Conservation (phyloP, 2,329 filamentous ascomycete genomes). For the Tolypocladium endophyticum region DNA sequence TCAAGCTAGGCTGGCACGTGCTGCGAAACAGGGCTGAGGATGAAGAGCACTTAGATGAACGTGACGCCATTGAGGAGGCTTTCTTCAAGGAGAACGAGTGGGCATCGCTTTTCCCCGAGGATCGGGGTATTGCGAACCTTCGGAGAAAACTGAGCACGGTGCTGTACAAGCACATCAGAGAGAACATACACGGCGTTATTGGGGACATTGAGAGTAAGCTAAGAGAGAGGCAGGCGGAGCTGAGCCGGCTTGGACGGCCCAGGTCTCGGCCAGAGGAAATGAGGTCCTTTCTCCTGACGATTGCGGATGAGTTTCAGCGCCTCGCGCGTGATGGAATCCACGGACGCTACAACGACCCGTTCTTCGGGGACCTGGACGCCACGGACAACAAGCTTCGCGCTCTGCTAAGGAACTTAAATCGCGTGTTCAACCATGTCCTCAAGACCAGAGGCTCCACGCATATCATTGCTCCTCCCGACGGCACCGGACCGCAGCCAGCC, state of each 20-base stretch:
- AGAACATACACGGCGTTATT: constrained; percentile 14
- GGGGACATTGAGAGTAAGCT: constrained; percentile 15
- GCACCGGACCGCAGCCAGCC: not conserved
- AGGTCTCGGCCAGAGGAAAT: constrained; percentile 13
- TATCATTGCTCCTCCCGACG: constrained; percentile 4
- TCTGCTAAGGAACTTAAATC: constrained; percentile 17
- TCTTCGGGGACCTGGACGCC: constrained; percentile 20
- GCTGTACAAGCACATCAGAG: constrained; percentile 16
- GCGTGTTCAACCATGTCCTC: constrained; percentile 17
- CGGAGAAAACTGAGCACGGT: constrained; percentile 22
- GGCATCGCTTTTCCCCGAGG: constrained; percentile 15
- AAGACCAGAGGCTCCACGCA: constrained; percentile 11
- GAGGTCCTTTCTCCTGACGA: constrained; percentile 20
- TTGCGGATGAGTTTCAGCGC: constrained; percentile 23
- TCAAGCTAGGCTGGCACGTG: constrained; percentile 40
- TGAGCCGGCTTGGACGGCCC: constrained; percentile 10
- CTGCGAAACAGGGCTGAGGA: constrained; percentile 35
- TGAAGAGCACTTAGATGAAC: constrained; percentile 16
- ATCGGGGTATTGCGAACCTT: constrained; percentile 19
- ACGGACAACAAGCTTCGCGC: constrained; percentile 17
- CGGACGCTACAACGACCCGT: constrained; percentile 20
- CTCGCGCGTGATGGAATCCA: constrained; percentile 16
- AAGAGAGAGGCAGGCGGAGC: constrained; percentile 7
- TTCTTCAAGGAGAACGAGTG: constrained; percentile 17
- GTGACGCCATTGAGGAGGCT: constrained; percentile 18